Conservation (phyloP, 371 early-diverging fungal species). For the Thermomucor indicae-seudaticae region DNA sequence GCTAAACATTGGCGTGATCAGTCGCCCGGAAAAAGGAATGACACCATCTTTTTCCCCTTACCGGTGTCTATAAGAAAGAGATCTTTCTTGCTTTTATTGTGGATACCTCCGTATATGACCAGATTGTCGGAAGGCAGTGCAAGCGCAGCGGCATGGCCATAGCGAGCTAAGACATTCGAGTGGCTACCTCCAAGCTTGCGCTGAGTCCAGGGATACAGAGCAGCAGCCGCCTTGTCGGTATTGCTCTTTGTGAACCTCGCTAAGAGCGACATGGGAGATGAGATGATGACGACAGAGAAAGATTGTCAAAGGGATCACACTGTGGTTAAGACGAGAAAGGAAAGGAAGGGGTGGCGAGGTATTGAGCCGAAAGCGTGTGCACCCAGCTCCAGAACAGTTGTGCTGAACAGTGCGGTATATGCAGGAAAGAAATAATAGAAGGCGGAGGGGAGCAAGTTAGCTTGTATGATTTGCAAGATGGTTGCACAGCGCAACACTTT, state of each 20-base stretch:
- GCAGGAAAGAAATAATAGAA: too few relatives aligned
- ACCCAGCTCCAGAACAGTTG: too few relatives aligned
- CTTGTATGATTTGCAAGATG: too few relatives aligned
- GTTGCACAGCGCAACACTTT: too few relatives aligned
- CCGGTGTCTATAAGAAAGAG: constrained; percentile 60
- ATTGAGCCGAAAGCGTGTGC: too few relatives aligned
- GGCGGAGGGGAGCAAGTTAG: too few relatives aligned
- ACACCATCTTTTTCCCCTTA: constrained; percentile 25
- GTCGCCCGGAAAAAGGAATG: not conserved
- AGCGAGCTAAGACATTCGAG: constrained; percentile 39
- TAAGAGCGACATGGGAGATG: constrained; percentile 42
- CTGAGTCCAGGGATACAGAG: constrained; percentile 50
- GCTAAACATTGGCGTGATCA: constrained; percentile 10
- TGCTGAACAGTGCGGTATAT: too few relatives aligned
- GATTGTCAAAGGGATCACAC: too few relatives aligned
- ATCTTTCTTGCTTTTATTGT: constrained; percentile 44
- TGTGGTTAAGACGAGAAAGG: too few relatives aligned
- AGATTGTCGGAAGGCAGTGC: constrained; percentile 38
- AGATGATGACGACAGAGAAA: constrained; percentile 7
- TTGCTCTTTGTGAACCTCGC: constrained; percentile 38
- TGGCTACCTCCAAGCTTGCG: constrained; percentile 33
- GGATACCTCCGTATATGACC: constrained; percentile 56
- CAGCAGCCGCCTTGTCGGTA: constrained; percentile 9
- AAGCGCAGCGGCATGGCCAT: constrained; percentile 54
- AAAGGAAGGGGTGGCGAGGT: too few relatives aligned